Conservation (phyloP, 2,329 filamentous ascomycete genomes). For the Calonectria leucothoes region DNA sequence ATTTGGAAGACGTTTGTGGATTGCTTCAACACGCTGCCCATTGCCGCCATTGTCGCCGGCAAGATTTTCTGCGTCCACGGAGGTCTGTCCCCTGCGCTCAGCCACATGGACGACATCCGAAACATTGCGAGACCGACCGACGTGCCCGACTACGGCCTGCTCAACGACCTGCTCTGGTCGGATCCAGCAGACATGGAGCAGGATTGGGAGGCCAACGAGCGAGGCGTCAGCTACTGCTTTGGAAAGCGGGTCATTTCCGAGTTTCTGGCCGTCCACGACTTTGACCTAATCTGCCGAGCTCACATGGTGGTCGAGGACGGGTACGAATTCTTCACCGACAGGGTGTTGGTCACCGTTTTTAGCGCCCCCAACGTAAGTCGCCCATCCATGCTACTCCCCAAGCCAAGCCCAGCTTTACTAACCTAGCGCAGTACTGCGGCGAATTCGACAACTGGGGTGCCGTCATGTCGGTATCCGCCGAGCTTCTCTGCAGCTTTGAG, state of each 20-base stretch:
- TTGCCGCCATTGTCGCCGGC: conserved; percentile 94
- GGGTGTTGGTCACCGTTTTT: conserved; percentile 95
- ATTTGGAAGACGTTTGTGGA: conserved; percentile 99
- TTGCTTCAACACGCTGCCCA: conserved; percentile 98
- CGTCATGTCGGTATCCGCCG: conserved; percentile 96
- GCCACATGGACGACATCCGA: conserved; percentile 98
- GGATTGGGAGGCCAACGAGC: conserved; percentile 97
- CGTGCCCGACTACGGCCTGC: conserved; percentile 93
- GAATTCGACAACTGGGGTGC: conserved; percentile 99
- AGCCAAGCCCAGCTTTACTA: conserved; percentile 34
- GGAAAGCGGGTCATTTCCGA: conserved; percentile 98
- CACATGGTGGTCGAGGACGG: conserved; percentile 99
- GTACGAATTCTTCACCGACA: conserved; percentile 98
- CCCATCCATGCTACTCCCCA: neutral
- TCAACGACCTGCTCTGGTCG: conserved; percentile 97
- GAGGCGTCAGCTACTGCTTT: conserved; percentile 98
- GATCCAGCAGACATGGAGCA: conserved; percentile 98
- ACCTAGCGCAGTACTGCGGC: conserved; percentile 83
- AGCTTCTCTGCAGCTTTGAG: conserved; percentile 96
- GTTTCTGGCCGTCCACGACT: conserved; percentile 93
- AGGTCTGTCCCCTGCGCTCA: conserved; percentile 89
- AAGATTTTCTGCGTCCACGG: conserved; percentile 99
- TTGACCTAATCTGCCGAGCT: conserved; percentile 95
- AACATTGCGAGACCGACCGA: conserved; percentile 96
- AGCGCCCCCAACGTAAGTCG: conserved; percentile 92